phyloP scores from a whole-genome alignment of 768 basidiomycete genomes.

The Boletus subparvulus region DNA sequence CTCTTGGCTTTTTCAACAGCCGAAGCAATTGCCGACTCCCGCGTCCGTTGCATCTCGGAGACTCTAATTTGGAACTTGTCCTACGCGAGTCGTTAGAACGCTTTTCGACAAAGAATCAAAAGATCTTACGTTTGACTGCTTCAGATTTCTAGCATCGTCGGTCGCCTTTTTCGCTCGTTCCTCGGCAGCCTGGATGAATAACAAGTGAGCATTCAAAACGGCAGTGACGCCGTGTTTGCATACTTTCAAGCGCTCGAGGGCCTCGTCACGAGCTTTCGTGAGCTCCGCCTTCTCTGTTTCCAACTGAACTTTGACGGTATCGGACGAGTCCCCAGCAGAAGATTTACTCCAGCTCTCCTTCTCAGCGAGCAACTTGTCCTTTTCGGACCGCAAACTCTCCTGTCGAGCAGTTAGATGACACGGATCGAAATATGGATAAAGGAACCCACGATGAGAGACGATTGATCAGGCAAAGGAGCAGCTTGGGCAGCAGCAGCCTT shows the following conservation, averaged over 20 bases:
- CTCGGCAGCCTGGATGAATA: conserved; percentile 35
- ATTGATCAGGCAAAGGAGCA: conserved; percentile 22
- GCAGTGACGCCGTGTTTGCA: neutral
- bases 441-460: conserved; percentile 34
- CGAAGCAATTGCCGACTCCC: conserved; percentile 51
- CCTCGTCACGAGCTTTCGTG: conserved; percentile 58
- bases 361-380: conserved; percentile 61
- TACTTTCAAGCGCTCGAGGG: conserved; percentile 59
- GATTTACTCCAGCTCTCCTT: conserved; percentile 43
- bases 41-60: conserved; percentile 50
- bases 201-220: neutral
- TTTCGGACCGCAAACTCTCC: conserved; percentile 56
- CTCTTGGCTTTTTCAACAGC: conserved; percentile 57
- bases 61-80: conserved; percentile 62
- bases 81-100: conserved; percentile 34
- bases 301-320: conserved; percentile 42
- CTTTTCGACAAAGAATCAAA: neutral
- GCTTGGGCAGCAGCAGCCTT: conserved; percentile 17
- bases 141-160: conserved; percentile 44
- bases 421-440: neutral
- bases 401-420: conserved; percentile 24
- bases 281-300: conserved; percentile 63
- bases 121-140: conserved; percentile 31
- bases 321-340: conserved; percentile 23
- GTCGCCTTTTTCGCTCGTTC: conserved; percentile 45